These are phyloP conservation scores for Copromyces sp. DNA, from an alignment of 495 filamentous ascomycete species.

Conservation along the genomic window DNA sequence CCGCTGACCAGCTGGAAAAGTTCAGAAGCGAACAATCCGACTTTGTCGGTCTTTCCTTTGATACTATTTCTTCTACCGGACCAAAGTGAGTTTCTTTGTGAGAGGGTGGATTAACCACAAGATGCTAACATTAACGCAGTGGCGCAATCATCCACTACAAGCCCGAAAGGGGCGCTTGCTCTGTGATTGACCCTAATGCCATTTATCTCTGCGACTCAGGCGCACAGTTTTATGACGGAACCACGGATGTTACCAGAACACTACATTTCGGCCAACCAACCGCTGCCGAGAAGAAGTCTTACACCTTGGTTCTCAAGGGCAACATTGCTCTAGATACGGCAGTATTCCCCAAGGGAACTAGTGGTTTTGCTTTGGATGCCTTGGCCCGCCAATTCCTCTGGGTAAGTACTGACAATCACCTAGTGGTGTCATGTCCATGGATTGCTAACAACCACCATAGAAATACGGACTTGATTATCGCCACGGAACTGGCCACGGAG, in stretches of 20 bases:
- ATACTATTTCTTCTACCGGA: constrained; percentile 92
- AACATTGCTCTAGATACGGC: constrained; percentile 81
- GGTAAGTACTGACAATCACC: constrained; percentile 33
- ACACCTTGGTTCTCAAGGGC: constrained; percentile 95
- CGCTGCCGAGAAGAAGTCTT: constrained; percentile 77
- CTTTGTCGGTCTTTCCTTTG: constrained; percentile 88
- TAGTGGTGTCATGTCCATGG: background rate
- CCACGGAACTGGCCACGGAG: constrained; percentile 93
- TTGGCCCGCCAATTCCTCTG: constrained; percentile 88
- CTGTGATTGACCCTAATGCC: constrained; percentile 72
- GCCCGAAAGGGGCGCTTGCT: constrained; percentile 73
- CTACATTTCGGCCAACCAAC: constrained; percentile 85
- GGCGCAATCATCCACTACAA: constrained; percentile 97
- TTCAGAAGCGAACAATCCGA: constrained; percentile 70
- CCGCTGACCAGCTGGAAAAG: constrained; percentile 79
- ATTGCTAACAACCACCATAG: constrained; percentile 18
- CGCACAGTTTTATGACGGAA: constrained; percentile 90
- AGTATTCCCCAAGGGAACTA: constrained; percentile 91
- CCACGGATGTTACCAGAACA: constrained; percentile 91
- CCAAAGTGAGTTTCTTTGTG: constrained; percentile 47
- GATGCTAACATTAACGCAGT: constrained; percentile 16
- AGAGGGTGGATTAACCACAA: background rate
- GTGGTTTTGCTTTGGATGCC: constrained; percentile 81
- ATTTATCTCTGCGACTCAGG: constrained; percentile 97
- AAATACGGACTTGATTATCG: constrained; percentile 86